These are phyloP conservation scores for Neobulgaria alba DNA, from an alignment of 2,329 filamentous ascomycete genomes.

Conservation along the genomic window DNA sequence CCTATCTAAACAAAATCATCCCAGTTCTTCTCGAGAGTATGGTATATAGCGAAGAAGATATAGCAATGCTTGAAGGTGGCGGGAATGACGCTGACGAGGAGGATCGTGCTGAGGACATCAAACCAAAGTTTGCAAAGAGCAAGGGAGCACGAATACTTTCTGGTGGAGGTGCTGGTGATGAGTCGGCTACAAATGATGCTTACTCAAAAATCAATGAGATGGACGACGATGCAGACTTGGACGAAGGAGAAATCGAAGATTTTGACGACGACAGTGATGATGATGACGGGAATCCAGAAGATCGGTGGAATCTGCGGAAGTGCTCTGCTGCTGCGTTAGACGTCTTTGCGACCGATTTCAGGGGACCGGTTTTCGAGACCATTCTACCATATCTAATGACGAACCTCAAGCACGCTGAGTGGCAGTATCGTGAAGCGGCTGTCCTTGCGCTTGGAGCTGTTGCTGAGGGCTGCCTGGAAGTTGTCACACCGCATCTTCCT, in stretches of 20 bases:
- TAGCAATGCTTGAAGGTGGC: conserved; percentile 72
- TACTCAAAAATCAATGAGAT: conserved; percentile 43
- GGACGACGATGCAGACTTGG: conserved; percentile 63
- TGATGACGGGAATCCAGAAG: conserved; percentile 74
- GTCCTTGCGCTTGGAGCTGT: conserved; percentile 92
- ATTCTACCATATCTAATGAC: conserved; percentile 88
- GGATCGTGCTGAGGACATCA: conserved; percentile 83
- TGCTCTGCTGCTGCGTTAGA: conserved; percentile 94
- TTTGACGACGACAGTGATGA: conserved; percentile 59
- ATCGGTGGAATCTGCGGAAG: conserved; percentile 91
- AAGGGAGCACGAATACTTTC: conserved; percentile 36
- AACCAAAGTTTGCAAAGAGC: conserved; percentile 78
- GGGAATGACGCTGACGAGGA: conserved; percentile 88
- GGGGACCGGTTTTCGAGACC: conserved; percentile 77
- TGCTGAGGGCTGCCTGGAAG: conserved; percentile 86
- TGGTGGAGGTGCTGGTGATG: conserved; percentile 38
- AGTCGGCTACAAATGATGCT: conserved; percentile 43
- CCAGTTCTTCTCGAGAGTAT: conserved; percentile 89
- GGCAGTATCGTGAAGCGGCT: conserved; percentile 87
- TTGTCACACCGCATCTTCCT: conserved; percentile 82
- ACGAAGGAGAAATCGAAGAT: conserved; percentile 82
- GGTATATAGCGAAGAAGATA: conserved; percentile 94
- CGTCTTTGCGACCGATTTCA: conserved; percentile 86
- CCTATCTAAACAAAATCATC: conserved; percentile 75
- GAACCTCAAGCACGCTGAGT: conserved; percentile 80